Evolutionary conservation across 2,329 filamentous ascomycete genomes (phyloP).

Genomic region (Cladosporium cucumerinum): DNA sequence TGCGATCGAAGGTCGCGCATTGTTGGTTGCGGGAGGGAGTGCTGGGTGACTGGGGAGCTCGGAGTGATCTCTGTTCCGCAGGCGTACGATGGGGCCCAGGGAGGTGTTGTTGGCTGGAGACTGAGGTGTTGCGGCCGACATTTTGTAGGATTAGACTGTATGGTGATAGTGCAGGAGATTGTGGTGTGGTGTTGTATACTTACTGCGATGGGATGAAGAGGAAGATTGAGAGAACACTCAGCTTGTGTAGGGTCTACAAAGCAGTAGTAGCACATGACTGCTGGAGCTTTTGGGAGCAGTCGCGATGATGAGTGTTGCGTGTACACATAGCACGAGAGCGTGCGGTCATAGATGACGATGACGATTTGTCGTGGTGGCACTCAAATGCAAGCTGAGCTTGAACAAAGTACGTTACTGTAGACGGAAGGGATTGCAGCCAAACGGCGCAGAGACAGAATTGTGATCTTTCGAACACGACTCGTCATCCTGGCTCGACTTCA

Average conservation of each 20-base stretch:
- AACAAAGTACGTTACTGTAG: no score
- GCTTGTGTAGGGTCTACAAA: neutral
- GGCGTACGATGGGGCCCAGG: constrained; percentile 31
- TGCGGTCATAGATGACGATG: neutral
- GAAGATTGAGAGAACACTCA: neutral
- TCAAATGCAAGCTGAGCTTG: no score
- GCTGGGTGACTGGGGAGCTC: constrained; percentile 36
- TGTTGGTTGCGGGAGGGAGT: constrained; percentile 23
- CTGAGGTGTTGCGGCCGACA: neutral
- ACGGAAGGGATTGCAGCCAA: neutral
- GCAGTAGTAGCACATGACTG: neutral
- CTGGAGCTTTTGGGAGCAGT: neutral
- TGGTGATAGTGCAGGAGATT: neutral
- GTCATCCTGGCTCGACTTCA: neutral
- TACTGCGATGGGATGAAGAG: neutral
- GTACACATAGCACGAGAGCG: neutral
- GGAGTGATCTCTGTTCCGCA: constrained; percentile 29
- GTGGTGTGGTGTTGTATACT: neutral
- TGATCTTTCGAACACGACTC: neutral
- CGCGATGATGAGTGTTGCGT: neutral
- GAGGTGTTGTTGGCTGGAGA: neutral
- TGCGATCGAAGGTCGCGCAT: constrained; percentile 8
- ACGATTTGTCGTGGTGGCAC: neutral
- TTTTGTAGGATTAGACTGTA: neutral
- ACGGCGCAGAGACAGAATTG: neutral